Evolutionary conservation across 768 basidiomycete species (phyloP), one percentile per base, ranked within the genome.

Genomic region (Boletus edulis): DNA sequence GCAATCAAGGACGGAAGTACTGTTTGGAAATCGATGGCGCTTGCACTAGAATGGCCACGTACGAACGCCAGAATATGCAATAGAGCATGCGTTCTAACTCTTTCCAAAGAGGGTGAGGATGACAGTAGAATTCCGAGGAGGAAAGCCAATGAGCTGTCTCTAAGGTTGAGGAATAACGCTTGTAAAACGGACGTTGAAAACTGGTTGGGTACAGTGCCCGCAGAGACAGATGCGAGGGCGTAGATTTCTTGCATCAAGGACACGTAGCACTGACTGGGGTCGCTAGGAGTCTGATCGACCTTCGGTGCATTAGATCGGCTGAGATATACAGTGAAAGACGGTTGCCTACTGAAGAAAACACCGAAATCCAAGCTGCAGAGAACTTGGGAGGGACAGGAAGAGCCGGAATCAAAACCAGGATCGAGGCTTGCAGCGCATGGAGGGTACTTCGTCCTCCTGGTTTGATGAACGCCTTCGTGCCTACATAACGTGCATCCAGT

Each of bases 41-140:
- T 75, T 40, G 77, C 72, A 44, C 79, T 73, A 3, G 75, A 64
- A 68, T 92, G 85, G 0, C 94, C 91, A 45, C 84, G 78, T 13
- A 98, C 69, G 70, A 95, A 95, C 0, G 93, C 91, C 3, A 80
- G 76, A 18, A 85, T 84, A 66, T 98, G 94, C 5, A 79, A 73
- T 10, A 98, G 74, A 0, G 93, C 85, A 2, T 84, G 76, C 3
- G 78, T 71, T 53, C 72, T 78, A 55, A 76, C 77, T 46, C 72
- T 60, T 20, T 70, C 64, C 11, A 65, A 57, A 14, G 63, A 49
- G 11, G 66, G 57, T 11, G 63, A 63, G 1, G 66, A 62, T 4
- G 75, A 75, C 80, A 89, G 91, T 24, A 72, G 57, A n/a, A 89
- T 65, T 0, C 89, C 87, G 0, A 87, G 82, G 12, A 99, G 81